Conservation (phyloP, 108 stramenopile species). For the Skeletonema menzelii region DNA sequence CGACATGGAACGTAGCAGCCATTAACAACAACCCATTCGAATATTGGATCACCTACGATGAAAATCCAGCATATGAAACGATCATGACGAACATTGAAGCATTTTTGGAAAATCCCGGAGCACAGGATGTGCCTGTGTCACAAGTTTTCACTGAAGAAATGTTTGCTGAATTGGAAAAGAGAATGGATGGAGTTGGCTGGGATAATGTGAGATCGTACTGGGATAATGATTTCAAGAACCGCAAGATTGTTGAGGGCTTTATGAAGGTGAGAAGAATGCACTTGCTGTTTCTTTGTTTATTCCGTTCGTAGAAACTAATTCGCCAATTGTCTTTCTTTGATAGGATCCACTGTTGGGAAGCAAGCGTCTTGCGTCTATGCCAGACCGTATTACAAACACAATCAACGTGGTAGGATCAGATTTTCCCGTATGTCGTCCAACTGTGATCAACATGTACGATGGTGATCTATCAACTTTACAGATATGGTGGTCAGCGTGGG, state of each 20-base stretch:
- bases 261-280: conserved; percentile 53
- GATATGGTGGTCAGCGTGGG: conserved; percentile 92
- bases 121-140: conserved; percentile 77
- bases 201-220: conserved; percentile 66
- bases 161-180: conserved; percentile 71
- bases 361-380: conserved; percentile 90
- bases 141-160: conserved; percentile 88
- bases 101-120: conserved; percentile 83
- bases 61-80: conserved; percentile 79
- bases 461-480: conserved; percentile 68
- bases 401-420: conserved; percentile 57
- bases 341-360: conserved; percentile 72
- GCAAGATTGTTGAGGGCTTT: conserved; percentile 86
- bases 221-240: conserved; percentile 80
- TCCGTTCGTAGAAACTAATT: background rate
- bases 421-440: conserved; percentile 76
- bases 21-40: conserved; percentile 85
- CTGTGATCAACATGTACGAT: conserved; percentile 95
- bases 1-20: conserved; percentile 93
- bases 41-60: conserved; percentile 84
- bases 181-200: conserved; percentile 73
- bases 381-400: conserved; percentile 89
- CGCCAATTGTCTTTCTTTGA: background rate
- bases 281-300: background rate
- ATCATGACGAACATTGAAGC: conserved; percentile 84